Evolutionary conservation across 176 grass and related monocot genomes (phyloP).

Genomic region (Carex littledalei): DNA sequence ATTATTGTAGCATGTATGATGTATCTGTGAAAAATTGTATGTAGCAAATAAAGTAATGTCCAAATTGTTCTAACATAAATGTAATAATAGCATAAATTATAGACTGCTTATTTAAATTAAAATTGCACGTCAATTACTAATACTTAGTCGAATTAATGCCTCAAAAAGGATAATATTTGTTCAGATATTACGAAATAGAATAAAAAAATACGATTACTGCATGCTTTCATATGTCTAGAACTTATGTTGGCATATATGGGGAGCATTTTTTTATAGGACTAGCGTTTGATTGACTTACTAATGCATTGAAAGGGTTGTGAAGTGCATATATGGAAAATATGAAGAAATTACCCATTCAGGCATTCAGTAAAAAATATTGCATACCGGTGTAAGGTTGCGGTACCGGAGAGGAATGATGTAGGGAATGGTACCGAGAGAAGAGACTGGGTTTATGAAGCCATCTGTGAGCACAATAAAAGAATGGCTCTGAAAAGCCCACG

Average conservation of each 20-base stretch:
- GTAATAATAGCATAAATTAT: neutral
- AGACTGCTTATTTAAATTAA: neutral
- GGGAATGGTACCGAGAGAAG: conserved; percentile 51
- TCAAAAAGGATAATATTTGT: neutral
- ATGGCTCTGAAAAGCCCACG: conserved; percentile 56
- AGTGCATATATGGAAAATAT: neutral
- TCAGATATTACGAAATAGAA: neutral
- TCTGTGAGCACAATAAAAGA: conserved; percentile 61
- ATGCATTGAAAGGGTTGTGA: neutral
- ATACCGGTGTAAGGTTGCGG: conserved; percentile 73
- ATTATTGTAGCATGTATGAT: no score
- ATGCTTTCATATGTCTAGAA: neutral
- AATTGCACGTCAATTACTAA: neutral
- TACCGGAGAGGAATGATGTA: conserved; percentile 56
- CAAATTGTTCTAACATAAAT: neutral
- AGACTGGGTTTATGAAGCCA: conserved; percentile 45
- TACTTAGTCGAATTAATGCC: neutral
- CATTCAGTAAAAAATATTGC: neutral
- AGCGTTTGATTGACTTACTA: neutral
- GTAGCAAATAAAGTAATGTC: no score
- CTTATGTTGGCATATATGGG: neutral
- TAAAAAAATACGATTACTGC: neutral
- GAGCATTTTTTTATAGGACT: neutral
- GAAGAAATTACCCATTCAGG: neutral
- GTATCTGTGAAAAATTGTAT: no score